phyloP scores from a whole-genome alignment of 2,329 filamentous ascomycete species.

The Cryphonectria parasitica region DNA sequence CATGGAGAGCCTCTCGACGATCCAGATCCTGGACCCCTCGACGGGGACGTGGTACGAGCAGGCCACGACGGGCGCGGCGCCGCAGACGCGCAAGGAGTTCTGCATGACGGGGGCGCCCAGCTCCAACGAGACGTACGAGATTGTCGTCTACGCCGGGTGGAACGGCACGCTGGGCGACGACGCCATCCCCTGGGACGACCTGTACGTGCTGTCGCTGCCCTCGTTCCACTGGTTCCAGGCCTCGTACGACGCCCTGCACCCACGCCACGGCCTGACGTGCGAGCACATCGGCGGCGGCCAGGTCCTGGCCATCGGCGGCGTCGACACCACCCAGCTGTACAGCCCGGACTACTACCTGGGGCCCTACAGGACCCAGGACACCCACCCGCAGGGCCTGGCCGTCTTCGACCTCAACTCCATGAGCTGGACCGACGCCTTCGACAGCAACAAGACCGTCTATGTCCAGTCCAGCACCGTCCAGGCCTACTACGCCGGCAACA shows the following conservation, averaged over 20 bases:
- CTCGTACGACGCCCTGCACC: slow-evolving; percentile 30
- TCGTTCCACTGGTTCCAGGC: slow-evolving; percentile 35
- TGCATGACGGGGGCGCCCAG: slow-evolving; percentile 34
- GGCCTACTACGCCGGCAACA: slow-evolving; percentile 30
- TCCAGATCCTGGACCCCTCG: slow-evolving; percentile 31
- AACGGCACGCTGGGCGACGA: slow-evolving; percentile 28
- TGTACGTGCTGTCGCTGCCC: slow-evolving; percentile 34
- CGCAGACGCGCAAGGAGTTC: slow-evolving; percentile 31
- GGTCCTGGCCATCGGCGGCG: slow-evolving; percentile 44
- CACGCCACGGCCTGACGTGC: slow-evolving; percentile 33
- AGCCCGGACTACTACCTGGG: slow-evolving; percentile 18
- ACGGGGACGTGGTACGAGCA: slow-evolving; percentile 32
- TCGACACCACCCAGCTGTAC: slow-evolving; percentile 30
- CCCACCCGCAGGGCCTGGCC: slow-evolving; percentile 31
- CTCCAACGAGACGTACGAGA: slow-evolving; percentile 33
- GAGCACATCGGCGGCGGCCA: slow-evolving; percentile 42
- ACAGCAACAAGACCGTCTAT: slow-evolving; percentile 21
- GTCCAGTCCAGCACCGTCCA: slow-evolving; percentile 25
- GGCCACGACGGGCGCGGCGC: slow-evolving; percentile 29
- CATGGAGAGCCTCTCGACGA: slow-evolving; percentile 25
- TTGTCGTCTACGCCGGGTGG: slow-evolving; percentile 35
- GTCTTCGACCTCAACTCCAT: slow-evolving; percentile 32
- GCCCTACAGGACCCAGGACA: slow-evolving; percentile 30
- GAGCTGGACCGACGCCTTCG: slow-evolving; percentile 27
- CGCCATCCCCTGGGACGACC: slow-evolving; percentile 31